Conservation (phyloP, 2,329 filamentous ascomycete genomes). For the Xylariaceae sp. region DNA sequence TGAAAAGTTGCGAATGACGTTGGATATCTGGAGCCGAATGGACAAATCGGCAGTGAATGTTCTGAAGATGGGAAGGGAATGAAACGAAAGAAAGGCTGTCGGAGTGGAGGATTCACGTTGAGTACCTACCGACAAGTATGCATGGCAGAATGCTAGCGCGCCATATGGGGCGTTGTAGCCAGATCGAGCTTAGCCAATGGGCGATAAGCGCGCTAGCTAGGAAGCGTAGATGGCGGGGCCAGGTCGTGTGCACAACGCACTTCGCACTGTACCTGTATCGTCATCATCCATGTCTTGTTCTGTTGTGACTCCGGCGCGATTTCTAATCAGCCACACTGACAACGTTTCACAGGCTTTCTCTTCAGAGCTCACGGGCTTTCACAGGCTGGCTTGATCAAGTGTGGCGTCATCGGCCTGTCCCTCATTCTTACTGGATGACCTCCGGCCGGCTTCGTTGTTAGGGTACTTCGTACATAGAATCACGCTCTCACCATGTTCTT, state of each 20-base stretch:
- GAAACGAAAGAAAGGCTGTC: constrained; percentile 8
- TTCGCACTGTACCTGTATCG: neutral
- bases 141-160: neutral
- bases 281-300: too few relatives aligned
- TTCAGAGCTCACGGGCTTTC: too few relatives aligned
- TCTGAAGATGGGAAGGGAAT: neutral
- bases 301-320: too few relatives aligned
- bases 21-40: neutral
- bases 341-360: too few relatives aligned
- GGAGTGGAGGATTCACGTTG: constrained; percentile 6
- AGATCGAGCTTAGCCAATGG: constrained; percentile 9
- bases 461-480: neutral
- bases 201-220: neutral
- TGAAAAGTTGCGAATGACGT: neutral
- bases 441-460: constrained; percentile 7
- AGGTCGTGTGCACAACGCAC: neutral
- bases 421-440: neutral
- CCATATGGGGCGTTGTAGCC: neutral
- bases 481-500: constrained; percentile 66
- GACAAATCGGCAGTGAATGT: neutral
- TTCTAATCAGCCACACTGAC: too few relatives aligned
- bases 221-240: neutral
- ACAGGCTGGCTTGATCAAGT: too few relatives aligned
- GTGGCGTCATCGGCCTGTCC: neutral
- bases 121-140: neutral